A percentile compares a stretch with the other conserved stretches of the same genome.
These are phyloP conservation scores for Amaranthus hypochondriacus DNA, from an alignment of 148 eudicot genomes.

Conservation along the genomic window DNA sequence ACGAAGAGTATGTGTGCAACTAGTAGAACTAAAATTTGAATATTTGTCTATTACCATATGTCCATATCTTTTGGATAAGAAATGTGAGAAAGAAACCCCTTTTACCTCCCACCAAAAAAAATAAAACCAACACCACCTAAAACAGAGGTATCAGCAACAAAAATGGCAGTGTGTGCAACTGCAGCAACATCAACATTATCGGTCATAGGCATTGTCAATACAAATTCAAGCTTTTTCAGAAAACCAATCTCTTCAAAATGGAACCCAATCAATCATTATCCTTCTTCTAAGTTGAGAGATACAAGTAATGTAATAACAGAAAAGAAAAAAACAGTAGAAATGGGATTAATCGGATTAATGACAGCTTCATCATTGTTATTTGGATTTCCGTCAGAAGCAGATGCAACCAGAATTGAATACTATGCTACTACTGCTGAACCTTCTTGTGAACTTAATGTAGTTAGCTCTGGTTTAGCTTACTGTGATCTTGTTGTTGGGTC, in stretches of 20 bases:
- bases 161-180: slow-evolving; percentile 21
- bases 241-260: slow-evolving; percentile 5
- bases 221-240: slow-evolving; percentile 17
- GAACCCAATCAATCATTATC: not conserved
- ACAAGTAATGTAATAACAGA: not conserved
- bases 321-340: slow-evolving; percentile 2
- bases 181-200: slow-evolving; percentile 9
- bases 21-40: not conserved
- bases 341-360: slow-evolving; percentile 22
- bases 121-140: not conserved
- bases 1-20: not conserved
- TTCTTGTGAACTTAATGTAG: slow-evolving; percentile 62
- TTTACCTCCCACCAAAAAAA: not conserved
- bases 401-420: slow-evolving; percentile 76
- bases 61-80: slow-evolving; percentile 24
- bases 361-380: slow-evolving; percentile 54
- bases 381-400: slow-evolving; percentile 47
- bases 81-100: not conserved
- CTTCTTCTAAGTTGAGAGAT: not conserved
- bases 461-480: slow-evolving; percentile 70
- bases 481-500: slow-evolving; percentile 66
- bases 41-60: slow-evolving; percentile 8
- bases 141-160: not conserved
- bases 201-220: slow-evolving; percentile 21
- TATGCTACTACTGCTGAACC: slow-evolving; percentile 82